phyloP scores from a whole-genome alignment of 495 filamentous ascomycete species.

The Penicillium pulvis region DNA sequence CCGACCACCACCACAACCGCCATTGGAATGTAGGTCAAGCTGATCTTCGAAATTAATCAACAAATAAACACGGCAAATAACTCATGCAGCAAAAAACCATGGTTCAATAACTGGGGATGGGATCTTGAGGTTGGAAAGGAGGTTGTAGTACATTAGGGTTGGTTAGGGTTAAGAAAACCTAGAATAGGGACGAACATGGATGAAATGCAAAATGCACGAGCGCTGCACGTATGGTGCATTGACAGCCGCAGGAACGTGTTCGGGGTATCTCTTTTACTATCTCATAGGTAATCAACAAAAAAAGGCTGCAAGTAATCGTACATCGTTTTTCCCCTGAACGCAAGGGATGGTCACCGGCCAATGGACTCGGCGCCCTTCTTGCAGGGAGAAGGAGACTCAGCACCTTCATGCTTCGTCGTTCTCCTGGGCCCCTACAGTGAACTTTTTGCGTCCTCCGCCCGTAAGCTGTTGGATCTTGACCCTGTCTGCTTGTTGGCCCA shows the following conservation, averaged over 20 bases:
- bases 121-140: constrained; percentile 15
- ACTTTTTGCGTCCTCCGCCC: constrained; percentile 79
- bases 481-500: constrained; percentile 81
- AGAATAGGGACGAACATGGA: constrained; percentile 23
- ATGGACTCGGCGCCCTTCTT: constrained; percentile 29
- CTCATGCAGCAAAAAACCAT: constrained; percentile 18
- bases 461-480: constrained; percentile 86
- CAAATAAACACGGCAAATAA: constrained; percentile 10
- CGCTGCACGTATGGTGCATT: constrained; percentile 35
- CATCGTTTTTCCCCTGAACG: constrained; percentile 31
- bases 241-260: constrained; percentile 49
- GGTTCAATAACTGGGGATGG: constrained; percentile 21
- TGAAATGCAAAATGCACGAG: constrained; percentile 22
- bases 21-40: constrained; percentile 41
- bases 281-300: constrained; percentile 19
- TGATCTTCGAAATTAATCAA: constrained; percentile 17
- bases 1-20: constrained; percentile 15
- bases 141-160: constrained; percentile 20
- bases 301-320: constrained; percentile 33
- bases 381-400: constrained; percentile 39
- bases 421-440: constrained; percentile 75
- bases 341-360: constrained; percentile 40
- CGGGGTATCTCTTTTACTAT: constrained; percentile 32
- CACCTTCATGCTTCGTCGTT: constrained; percentile 59
- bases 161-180: constrained; percentile 26